phyloP scores from a whole-genome alignment of 1,139 yeast species.

The Ashbya aceris region DNA sequence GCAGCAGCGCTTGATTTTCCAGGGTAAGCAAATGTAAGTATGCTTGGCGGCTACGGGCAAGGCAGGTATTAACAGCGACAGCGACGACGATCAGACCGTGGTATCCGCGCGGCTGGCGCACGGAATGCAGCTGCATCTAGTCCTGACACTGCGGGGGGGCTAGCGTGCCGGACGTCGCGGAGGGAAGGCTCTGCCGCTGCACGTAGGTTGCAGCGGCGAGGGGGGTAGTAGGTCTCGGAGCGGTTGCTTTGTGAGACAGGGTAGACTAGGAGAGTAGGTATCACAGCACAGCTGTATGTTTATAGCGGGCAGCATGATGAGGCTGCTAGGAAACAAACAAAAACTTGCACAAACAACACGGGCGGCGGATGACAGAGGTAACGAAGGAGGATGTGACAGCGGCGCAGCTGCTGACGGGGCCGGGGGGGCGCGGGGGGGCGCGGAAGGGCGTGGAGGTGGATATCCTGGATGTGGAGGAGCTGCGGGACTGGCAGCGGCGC shows the following conservation, averaged over 20 bases:
- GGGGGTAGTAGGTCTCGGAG: too few relatives aligned
- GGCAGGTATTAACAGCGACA: slow-evolving; percentile 12
- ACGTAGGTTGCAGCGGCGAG: too few relatives aligned
- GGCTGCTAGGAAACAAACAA: too few relatives aligned
- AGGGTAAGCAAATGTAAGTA: slow-evolving; percentile 79
- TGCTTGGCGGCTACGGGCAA: neutral
- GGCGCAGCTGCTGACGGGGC: slow-evolving; percentile 48
- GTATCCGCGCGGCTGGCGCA: slow-evolving; percentile 55
- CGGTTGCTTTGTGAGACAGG: too few relatives aligned
- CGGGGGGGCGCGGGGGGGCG: slow-evolving; percentile 36
- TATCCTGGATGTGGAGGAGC: slow-evolving; percentile 72
- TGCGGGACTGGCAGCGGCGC: slow-evolving; percentile 62
- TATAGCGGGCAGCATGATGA: too few relatives aligned
- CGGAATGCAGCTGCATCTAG: slow-evolving; percentile 82
- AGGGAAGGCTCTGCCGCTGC: too few relatives aligned
- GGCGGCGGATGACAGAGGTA: slow-evolving; percentile 6
- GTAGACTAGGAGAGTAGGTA: too few relatives aligned
- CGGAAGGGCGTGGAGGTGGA: slow-evolving; percentile 36
- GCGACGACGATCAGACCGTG: slow-evolving; percentile 65
- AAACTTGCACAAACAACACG: too few relatives aligned
- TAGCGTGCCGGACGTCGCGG: neutral
- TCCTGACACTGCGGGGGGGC: slow-evolving; percentile 86
- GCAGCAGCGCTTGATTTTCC: slow-evolving; percentile 84
- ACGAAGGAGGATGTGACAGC: slow-evolving; percentile 34
- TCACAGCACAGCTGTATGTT: too few relatives aligned